phyloP scores from a whole-genome alignment of 768 basidiomycete genomes.

The Tulasnella sp. region DNA sequence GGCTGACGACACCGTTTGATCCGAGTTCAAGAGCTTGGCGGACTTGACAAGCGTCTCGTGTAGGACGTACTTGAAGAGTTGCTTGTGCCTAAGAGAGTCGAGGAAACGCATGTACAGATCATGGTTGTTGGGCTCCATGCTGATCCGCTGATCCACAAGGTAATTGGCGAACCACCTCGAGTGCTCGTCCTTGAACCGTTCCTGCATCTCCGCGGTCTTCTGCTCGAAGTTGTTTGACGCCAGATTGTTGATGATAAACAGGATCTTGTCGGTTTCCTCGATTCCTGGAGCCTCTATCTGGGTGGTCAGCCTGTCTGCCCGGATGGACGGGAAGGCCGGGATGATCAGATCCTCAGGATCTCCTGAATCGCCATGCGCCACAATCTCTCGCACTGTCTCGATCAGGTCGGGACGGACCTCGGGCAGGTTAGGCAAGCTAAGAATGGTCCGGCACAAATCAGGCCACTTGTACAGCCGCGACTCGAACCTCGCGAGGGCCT shows the following conservation, averaged over 20 bases:
- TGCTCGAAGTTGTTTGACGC: slow-evolving; percentile 86
- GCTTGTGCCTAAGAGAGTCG: slow-evolving; percentile 61
- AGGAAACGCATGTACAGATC: slow-evolving; percentile 88
- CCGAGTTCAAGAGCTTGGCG: slow-evolving; percentile 75
- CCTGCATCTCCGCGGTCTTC: slow-evolving; percentile 78
- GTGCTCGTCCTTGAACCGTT: slow-evolving; percentile 70
- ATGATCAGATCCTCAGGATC: slow-evolving; percentile 34
- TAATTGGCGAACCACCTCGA: slow-evolving; percentile 97
- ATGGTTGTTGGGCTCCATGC: slow-evolving; percentile 95
- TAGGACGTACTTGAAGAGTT: slow-evolving; percentile 65
- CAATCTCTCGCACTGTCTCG: slow-evolving; percentile 54
- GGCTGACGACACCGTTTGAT: slow-evolving; percentile 74
- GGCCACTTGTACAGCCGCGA: slow-evolving; percentile 83
- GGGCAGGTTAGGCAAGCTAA: slow-evolving; percentile 75
- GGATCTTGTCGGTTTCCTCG: slow-evolving; percentile 80
- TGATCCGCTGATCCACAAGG: slow-evolving; percentile 89
- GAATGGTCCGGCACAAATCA: slow-evolving; percentile 77
- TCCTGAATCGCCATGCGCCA: slow-evolving; percentile 39
- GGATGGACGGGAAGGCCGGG: slow-evolving; percentile 62
- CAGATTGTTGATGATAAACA: slow-evolving; percentile 97
- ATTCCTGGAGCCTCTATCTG: slow-evolving; percentile 60
- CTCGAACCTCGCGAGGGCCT: slow-evolving; percentile 83
- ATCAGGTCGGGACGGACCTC: slow-evolving; percentile 78
- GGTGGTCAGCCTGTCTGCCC: slow-evolving; percentile 50
- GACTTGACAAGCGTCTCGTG: slow-evolving; percentile 91